Conservation (phyloP, 352 stramenopile genomes). For the Aphanomyces astaci region DNA sequence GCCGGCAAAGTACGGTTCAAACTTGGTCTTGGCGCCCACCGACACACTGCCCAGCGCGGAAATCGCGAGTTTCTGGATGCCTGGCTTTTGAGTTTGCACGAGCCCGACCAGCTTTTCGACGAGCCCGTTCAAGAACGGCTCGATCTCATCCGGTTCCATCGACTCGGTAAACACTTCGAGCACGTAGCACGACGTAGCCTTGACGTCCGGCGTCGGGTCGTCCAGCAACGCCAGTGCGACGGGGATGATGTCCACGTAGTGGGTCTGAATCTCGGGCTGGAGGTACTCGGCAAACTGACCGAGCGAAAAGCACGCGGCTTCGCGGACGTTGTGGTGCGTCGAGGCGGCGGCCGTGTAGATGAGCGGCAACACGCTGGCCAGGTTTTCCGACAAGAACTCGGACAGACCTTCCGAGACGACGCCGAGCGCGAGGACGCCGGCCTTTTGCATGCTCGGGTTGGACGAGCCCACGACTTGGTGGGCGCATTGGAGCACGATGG, state of each 20-base stretch:
- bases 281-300: conserved; percentile 97
- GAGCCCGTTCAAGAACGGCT: conserved; percentile 92
- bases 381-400: conserved; percentile 92
- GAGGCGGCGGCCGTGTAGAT: conserved; percentile 89
- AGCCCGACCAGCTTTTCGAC: conserved; percentile 94
- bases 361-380: conserved; percentile 88
- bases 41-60: conserved; percentile 94
- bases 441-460: conserved; percentile 90
- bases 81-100: conserved; percentile 85
- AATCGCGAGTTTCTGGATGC: conserved; percentile 96
- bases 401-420: conserved; percentile 96
- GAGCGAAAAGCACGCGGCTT: conserved; percentile 97
- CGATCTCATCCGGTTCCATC: conserved; percentile 92
- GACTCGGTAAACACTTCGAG: conserved; percentile 98
- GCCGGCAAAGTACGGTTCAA: conserved; percentile 91
- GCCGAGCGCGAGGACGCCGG: conserved; percentile 92
- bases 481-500: conserved; percentile 61
- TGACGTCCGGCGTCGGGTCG: conserved; percentile 88
- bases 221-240: conserved; percentile 94
- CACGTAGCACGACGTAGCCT: conserved; percentile 96
- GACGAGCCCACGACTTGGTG: conserved; percentile 87
- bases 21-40: conserved; percentile 94
- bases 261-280: conserved; percentile 94
- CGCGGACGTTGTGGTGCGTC: conserved; percentile 88
- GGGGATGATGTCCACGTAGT: conserved; percentile 93